A percentile compares a stretch with the other conserved stretches of the same genome.
Conservation (phyloP, 176 grass and related monocot species). For the Oryza officinalis region DNA sequence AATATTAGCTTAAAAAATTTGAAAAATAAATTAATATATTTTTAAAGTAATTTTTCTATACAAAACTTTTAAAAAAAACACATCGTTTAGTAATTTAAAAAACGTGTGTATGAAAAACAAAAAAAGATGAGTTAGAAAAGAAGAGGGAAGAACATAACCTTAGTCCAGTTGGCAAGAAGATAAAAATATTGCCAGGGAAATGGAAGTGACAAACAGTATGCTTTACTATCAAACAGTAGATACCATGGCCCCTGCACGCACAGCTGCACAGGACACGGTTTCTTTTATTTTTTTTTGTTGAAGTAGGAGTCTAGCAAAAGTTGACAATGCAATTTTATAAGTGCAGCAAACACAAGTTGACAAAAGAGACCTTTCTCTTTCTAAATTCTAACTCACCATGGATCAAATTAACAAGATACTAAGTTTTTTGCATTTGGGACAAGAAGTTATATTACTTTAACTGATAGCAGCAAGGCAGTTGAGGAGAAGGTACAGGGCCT, state of each 20-base stretch:
- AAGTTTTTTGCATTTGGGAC: background rate
- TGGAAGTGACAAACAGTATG: background rate
- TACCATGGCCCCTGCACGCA: no score
- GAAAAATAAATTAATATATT: no score
- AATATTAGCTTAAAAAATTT: no score
- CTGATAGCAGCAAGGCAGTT: constrained; percentile 20
- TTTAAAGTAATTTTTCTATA: no score
- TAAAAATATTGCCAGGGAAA: background rate
- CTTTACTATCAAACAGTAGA: no score
- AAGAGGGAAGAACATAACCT: no score
- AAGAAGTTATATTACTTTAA: constrained; percentile 8
- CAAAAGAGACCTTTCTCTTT: background rate
- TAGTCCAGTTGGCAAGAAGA: background rate
- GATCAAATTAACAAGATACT: background rate
- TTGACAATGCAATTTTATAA: background rate
- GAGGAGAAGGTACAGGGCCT: background rate
- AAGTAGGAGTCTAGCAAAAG: background rate
- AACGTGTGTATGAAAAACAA: no score
- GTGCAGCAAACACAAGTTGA: background rate
- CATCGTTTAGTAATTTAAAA: no score
- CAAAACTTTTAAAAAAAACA: no score
- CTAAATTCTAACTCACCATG: background rate
- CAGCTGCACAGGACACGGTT: no score
- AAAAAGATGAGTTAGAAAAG: no score
- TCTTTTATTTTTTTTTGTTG: background rate